These are phyloP conservation scores for Juncus inflexus DNA, from an alignment of 176 grass and related monocot species.

Conservation along the genomic window DNA sequence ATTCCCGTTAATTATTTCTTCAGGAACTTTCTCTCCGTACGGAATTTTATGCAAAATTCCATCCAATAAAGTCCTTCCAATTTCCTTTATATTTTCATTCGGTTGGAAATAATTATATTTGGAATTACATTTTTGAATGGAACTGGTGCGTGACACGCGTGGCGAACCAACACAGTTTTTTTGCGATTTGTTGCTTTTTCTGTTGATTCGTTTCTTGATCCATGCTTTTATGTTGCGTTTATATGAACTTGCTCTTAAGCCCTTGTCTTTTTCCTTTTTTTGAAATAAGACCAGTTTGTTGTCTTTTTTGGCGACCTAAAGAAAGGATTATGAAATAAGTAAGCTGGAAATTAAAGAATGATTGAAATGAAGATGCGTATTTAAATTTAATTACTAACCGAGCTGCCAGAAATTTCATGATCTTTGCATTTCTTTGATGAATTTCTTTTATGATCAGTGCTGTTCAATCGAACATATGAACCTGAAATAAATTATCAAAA, in stretches of 20 bases:
- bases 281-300: neutral
- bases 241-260: constrained; percentile 2
- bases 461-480: constrained; percentile 20
- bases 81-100: constrained; percentile 13
- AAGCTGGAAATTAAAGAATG: too few relatives aligned
- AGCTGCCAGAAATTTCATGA: neutral
- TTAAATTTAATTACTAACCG: constrained; percentile 7
- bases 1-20: constrained; percentile 26
- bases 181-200: constrained; percentile 15
- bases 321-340: too few relatives aligned
- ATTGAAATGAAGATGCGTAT: too few relatives aligned
- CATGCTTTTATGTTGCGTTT: constrained; percentile 22
- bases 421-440: too few relatives aligned
- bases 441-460: neutral
- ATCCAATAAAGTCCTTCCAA: constrained; percentile 22
- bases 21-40: constrained; percentile 26
- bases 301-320: too few relatives aligned
- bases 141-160: constrained; percentile 4
- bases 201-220: constrained; percentile 28
- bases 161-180: neutral
- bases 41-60: constrained; percentile 25
- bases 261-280: constrained; percentile 15
- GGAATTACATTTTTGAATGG: neutral
- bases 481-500: constrained; percentile 16
- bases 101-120: constrained; percentile 14